phyloP scores from a whole-genome alignment of 2,329 filamentous ascomycete genomes.

The Phyllosticta citribraziliensis region DNA sequence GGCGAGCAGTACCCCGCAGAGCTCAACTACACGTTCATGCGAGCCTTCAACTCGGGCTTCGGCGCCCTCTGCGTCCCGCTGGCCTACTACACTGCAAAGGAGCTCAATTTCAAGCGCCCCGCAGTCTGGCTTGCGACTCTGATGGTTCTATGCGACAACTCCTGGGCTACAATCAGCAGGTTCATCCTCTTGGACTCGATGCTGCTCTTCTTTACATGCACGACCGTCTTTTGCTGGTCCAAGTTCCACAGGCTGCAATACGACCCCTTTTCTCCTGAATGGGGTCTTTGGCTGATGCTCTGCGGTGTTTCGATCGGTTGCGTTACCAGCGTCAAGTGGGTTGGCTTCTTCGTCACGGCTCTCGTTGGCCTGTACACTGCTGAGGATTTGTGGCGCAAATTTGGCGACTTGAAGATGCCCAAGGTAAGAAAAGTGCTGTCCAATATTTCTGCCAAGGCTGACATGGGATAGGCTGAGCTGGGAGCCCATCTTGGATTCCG shows the following conservation, averaged over 20 bases:
- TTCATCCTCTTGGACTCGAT: constrained; percentile 98
- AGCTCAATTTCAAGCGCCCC: constrained; percentile 75
- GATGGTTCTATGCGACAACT: constrained; percentile 98
- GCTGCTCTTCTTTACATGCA: constrained; percentile 97
- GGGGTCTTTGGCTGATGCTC: constrained; percentile 90
- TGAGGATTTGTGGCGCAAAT: constrained; percentile 97
- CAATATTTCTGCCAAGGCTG: constrained; percentile 12
- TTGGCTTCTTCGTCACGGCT: constrained; percentile 90
- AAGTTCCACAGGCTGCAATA: constrained; percentile 86
- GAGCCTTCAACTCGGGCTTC: constrained; percentile 91
- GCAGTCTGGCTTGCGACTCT: constrained; percentile 91
- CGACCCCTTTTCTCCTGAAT: constrained; percentile 79
- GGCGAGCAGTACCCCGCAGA: constrained; percentile 91
- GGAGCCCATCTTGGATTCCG: constrained; percentile 71
- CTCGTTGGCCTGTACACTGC: constrained; percentile 91
- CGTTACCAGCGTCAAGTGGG: constrained; percentile 97
- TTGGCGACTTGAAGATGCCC: constrained; percentile 87
- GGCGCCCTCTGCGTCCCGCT: constrained; percentile 86
- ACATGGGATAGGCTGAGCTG: constrained; percentile 46
- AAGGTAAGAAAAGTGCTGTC: constrained; percentile 43
- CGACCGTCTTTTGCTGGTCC: constrained; percentile 92
- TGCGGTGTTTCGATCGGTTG: constrained; percentile 94
- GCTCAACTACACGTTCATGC: constrained; percentile 97
- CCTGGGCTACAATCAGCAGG: constrained; percentile 95
- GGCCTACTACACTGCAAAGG: constrained; percentile 89